Percentiles rank a stretch among this genome's conserved stretches.
Evolutionary conservation across 345 rosid species (phyloP).

Genomic region (Carallia pectinifolia): DNA sequence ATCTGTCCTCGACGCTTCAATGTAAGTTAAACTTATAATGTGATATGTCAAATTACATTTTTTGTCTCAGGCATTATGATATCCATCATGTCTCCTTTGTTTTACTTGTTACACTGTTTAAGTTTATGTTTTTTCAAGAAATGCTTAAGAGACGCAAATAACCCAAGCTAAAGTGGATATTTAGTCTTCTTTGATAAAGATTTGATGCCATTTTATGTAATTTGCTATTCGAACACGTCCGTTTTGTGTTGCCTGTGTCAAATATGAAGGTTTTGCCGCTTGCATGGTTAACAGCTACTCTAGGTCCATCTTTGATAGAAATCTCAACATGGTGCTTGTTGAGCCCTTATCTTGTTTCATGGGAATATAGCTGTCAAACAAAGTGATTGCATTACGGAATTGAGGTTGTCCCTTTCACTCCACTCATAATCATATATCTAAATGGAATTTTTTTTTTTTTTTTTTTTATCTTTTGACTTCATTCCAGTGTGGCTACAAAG

Average conservation of each 20-base stretch:
- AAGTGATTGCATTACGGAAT: not conserved
- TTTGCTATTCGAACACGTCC: not conserved
- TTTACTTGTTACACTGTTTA: too few species aligned
- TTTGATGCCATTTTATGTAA: not conserved
- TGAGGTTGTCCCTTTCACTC: not conserved
- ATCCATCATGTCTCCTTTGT: too few species aligned
- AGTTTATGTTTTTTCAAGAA: too few species aligned
- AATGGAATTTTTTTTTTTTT: not conserved
- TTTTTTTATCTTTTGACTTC: conserved; percentile 3
- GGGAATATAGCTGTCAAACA: not conserved
- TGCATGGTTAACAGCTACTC: not conserved
- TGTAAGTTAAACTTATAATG: conserved; percentile 34
- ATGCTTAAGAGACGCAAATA: too few species aligned
- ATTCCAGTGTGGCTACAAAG: conserved; percentile 47
- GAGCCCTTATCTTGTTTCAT: not conserved
- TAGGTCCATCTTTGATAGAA: not conserved
- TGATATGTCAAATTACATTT: not conserved
- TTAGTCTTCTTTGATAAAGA: too few species aligned
- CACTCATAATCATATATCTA: not conserved
- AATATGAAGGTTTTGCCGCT: not conserved
- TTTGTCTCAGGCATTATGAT: not conserved
- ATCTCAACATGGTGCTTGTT: not conserved
- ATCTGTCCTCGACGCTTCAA: conserved; percentile 57
- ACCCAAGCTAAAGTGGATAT: too few species aligned
- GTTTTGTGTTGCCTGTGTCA: not conserved